Base-by-base conservation (phyloP, 2,329 filamentous ascomycete genomes). In the Pleomassaria siparia region DNA sequence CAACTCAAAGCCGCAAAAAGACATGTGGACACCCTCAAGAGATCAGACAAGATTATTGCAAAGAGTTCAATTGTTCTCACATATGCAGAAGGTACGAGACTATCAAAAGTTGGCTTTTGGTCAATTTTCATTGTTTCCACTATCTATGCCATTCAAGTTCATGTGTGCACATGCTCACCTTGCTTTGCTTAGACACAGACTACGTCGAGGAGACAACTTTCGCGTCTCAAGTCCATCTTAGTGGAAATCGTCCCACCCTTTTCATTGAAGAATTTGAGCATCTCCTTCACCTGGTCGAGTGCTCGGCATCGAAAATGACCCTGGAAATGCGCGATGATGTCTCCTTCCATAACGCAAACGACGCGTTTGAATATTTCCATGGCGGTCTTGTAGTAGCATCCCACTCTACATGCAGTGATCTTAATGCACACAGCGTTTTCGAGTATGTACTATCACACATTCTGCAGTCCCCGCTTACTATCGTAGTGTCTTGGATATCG, bases 261-360 rank as follows among this genome's bases (percentile, higher is more conserved):
- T 16, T 48, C 21, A 3, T 48, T 15, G 46, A 48, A 22, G 46
- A 48, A 13, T 37, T 48, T 26, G 46, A 48, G 11, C 46, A 48
- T 35, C 41, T 48, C 9, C 46, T 48, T 22, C 26, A 32, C 20
- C n/a, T 29, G 16, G 46, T 48, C 4, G 32, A 48, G 9, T 48
- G 46, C 28, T 39, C 41, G 2, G 32, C 26, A 3, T 21, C 32
- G 6, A 26, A 32, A 16, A 32, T 48, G 33, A 40, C 41, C 3
- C 21, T 48, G 10, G 20, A 5, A 13, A 39, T 48, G n/a, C 40
- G 46, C 8, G 41, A 44, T 6, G n/a, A 6, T 3, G 21, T 21
- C 13, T 22, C n/a, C 16, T 40, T 30, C 40, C 15, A 40, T 3
- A 40, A 40, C 3, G 26, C 40, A 6, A 44, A 36, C 22, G n/a